phyloP scores from a whole-genome alignment of 768 basidiomycete species.

The Lactarius evosmus region DNA sequence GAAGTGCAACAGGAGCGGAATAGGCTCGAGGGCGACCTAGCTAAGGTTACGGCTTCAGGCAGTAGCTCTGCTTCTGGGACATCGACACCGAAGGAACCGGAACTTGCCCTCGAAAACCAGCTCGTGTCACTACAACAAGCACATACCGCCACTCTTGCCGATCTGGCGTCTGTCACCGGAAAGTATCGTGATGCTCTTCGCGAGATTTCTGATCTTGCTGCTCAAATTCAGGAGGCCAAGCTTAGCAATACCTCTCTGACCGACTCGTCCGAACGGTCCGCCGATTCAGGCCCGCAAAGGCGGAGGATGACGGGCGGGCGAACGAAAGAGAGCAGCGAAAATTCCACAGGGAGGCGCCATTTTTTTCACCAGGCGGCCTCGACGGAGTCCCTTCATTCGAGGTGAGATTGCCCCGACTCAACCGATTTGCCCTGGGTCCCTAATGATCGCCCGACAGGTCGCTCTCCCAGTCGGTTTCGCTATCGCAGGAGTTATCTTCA shows the following conservation, averaged over 20 bases:
- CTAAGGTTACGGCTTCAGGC: conserved; percentile 29
- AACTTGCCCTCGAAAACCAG: conserved; percentile 53
- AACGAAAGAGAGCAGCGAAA: conserved; percentile 48
- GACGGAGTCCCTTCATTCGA: conserved; percentile 83
- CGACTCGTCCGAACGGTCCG: conserved; percentile 45
- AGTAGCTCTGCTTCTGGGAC: conserved; percentile 34
- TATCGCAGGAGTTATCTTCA: conserved; percentile 95
- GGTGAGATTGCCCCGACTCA: conserved; percentile 42
- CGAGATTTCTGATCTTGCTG: conserved; percentile 89
- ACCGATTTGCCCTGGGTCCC: conserved; percentile 16
- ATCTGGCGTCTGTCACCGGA: conserved; percentile 69
- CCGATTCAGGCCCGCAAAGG: conserved; percentile 47
- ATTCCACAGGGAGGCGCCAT: conserved; percentile 58
- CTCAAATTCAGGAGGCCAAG: conserved; percentile 86
- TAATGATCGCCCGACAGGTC: conserved; percentile 50
- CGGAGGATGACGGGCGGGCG: conserved; percentile 53
- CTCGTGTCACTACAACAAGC: conserved; percentile 75
- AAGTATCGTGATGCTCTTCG: conserved; percentile 88
- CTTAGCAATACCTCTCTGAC: conserved; percentile 50
- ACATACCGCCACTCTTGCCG: conserved; percentile 73
- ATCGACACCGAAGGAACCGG: conserved; percentile 35
- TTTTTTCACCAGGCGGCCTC: conserved; percentile 90
- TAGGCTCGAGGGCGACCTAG: conserved; percentile 50
- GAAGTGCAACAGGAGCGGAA: conserved; percentile 70
- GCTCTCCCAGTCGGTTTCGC: conserved; percentile 90